Conservation (phyloP, 306 rosid genomes). For the Rubus parviflorus region DNA sequence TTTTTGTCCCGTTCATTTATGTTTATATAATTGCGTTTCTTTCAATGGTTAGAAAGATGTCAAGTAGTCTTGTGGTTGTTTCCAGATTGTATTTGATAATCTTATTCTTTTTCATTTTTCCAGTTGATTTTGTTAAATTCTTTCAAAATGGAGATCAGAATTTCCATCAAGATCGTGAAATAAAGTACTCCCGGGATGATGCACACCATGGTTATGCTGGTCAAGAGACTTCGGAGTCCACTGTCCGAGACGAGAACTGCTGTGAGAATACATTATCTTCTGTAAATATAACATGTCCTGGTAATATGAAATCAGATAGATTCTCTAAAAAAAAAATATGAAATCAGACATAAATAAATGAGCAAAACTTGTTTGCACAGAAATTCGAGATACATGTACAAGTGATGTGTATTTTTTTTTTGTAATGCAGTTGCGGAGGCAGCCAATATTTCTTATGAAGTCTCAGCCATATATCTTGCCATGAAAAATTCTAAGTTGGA, state of each 20-base stretch:
- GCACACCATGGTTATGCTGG: constrained; percentile 39
- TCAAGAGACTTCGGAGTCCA: constrained; percentile 32
- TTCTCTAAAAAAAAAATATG: too few species aligned
- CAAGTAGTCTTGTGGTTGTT: background rate
- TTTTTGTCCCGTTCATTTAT: background rate
- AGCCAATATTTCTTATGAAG: constrained; percentile 67
- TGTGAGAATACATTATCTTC: constrained; percentile 22
- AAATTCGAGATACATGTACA: constrained; percentile 15
- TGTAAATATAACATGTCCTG: constrained; percentile 24
- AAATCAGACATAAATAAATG: background rate
- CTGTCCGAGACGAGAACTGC: constrained; percentile 25
- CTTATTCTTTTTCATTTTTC: constrained; percentile 16
- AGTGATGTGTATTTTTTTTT: constrained; percentile 31
- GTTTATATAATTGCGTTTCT: background rate
- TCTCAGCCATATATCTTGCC: constrained; percentile 76
- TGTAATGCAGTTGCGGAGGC: constrained; percentile 61
- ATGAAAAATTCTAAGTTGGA: constrained; percentile 89
- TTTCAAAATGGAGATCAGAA: constrained; percentile 65
- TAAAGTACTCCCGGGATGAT: constrained; percentile 36
- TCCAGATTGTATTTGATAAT: background rate
- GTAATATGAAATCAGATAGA: constrained; percentile 27
- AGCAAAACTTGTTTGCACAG: background rate
- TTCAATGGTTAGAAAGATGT: constrained; percentile 8
- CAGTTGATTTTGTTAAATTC: constrained; percentile 70
- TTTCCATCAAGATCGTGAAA: constrained; percentile 39